Evolutionary conservation across 352 stramenopile genomes (phyloP).

Genomic region (Pythium oligandrum): DNA sequence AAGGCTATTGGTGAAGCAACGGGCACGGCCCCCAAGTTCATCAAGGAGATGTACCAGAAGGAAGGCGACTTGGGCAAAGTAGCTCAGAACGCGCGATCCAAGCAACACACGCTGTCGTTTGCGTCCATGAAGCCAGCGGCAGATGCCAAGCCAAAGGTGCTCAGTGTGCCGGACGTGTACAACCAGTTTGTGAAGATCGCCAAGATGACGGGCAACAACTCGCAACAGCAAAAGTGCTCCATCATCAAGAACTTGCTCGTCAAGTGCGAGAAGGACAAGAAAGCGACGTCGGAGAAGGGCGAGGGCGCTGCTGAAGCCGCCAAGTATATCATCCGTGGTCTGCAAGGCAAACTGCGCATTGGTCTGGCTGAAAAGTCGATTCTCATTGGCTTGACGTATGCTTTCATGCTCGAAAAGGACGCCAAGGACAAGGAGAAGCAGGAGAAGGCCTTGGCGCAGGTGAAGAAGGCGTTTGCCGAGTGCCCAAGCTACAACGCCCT

Average conservation of each 20-base stretch:
- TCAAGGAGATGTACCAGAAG: constrained; percentile 96
- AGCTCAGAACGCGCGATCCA: constrained; percentile 90
- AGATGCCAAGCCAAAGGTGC: constrained; percentile 78
- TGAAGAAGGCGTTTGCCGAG: constrained; percentile 99
- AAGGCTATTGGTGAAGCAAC: constrained; percentile 95
- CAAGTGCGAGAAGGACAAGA: constrained; percentile 83
- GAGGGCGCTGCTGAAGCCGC: constrained; percentile 65
- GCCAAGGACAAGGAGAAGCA: constrained; percentile 81
- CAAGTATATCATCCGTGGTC: constrained; percentile 98
- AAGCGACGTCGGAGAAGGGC: constrained; percentile 19
- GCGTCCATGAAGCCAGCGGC: constrained; percentile 28
- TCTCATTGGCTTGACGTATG: constrained; percentile 95
- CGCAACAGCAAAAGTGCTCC: constrained; percentile 95
- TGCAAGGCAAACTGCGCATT: constrained; percentile 98
- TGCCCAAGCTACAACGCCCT: constrained; percentile 96
- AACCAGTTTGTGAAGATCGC: constrained; percentile 91
- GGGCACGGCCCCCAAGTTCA: constrained; percentile 86
- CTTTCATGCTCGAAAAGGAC: constrained; percentile 88
- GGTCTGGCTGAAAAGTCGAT: constrained; percentile 97
- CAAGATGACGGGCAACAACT: constrained; percentile 93
- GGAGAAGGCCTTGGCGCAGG: constrained; percentile 84
- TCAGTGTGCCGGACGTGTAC: constrained; percentile 88
- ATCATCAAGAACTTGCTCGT: constrained; percentile 97
- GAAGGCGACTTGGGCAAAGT: constrained; percentile 97
- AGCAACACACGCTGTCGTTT: constrained; percentile 92